phyloP scores from a whole-genome alignment of 2,329 filamentous ascomycete species.

The Sclerotinia sclerotiorum region DNA sequence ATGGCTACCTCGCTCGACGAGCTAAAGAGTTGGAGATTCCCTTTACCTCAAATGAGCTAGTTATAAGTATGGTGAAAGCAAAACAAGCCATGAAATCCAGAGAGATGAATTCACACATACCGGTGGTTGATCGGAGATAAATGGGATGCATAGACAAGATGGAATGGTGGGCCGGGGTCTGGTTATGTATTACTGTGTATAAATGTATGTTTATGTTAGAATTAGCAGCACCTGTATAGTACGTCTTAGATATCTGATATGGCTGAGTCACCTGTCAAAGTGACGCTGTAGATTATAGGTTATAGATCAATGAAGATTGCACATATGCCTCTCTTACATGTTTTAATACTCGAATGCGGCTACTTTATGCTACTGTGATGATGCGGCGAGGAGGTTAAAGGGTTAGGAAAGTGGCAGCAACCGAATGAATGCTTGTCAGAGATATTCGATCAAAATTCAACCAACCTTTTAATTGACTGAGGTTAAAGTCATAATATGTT shows the following conservation, averaged over 20 bases:
- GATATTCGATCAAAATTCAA: too few relatives aligned
- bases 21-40: conserved; percentile 72
- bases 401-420: not conserved
- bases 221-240: conserved; percentile 21
- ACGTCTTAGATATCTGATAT: conserved; percentile 11
- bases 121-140: conserved; percentile 22
- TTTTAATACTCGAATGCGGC: too few relatives aligned
- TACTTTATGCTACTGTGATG: not conserved
- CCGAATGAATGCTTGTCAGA: too few relatives aligned
- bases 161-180: not conserved
- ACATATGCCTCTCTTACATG: conserved; percentile 9
- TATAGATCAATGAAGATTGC: conserved; percentile 6
- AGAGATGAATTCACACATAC: conserved; percentile 37
- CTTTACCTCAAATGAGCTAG: conserved; percentile 69
- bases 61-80: conserved; percentile 71
- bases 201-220: conserved; percentile 21
- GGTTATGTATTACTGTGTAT: conserved; percentile 4
- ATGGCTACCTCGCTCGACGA: conserved; percentile 79
- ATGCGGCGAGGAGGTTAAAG: not conserved
- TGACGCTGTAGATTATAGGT: conserved; percentile 13
- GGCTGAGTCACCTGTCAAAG: conserved; percentile 15
- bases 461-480: too few relatives aligned
- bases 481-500: too few relatives aligned
- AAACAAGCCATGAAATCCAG: conserved; percentile 49
- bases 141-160: not conserved